Evolutionary conservation across 768 basidiomycete species (phyloP).

Genomic region (Trametes maxima): DNA sequence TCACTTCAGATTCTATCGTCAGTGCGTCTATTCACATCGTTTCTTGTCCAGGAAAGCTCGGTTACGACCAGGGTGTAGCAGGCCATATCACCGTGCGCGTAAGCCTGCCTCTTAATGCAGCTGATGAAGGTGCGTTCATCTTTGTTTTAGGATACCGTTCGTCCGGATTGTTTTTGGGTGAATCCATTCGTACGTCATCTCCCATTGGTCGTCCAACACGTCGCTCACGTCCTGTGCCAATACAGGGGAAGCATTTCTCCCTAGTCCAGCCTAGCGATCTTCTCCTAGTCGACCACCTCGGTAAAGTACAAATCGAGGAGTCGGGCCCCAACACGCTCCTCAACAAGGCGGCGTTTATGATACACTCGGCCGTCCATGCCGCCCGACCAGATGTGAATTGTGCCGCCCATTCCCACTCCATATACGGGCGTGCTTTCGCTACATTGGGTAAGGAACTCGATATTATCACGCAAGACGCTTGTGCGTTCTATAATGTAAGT

Average conservation of each 20-base stretch:
- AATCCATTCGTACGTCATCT: constrained; percentile 42
- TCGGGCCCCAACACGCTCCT: constrained; percentile 37
- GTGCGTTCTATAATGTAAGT: constrained; percentile 36
- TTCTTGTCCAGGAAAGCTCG: constrained; percentile 32
- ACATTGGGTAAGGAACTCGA: constrained; percentile 37
- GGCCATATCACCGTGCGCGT: constrained; percentile 54
- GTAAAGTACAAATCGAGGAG: constrained; percentile 35
- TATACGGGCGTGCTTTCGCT: constrained; percentile 42
- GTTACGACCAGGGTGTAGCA: constrained; percentile 50
- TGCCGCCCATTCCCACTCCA: constrained; percentile 39
- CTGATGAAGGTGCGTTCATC: background rate
- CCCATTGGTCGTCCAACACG: background rate
- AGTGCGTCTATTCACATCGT: background rate
- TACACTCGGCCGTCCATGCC: constrained; percentile 38
- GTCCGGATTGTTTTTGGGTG: constrained; percentile 49
- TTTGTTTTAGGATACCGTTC: constrained; percentile 40
- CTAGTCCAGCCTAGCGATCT: constrained; percentile 47
- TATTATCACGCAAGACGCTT: constrained; percentile 39
- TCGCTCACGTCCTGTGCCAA: background rate
- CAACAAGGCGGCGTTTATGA: constrained; percentile 43
- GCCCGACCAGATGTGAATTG: constrained; percentile 41
- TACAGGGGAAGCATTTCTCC: constrained; percentile 47
- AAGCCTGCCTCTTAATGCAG: background rate
- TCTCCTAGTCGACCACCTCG: constrained; percentile 47
- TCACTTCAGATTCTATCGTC: background rate